phyloP scores from a whole-genome alignment of 306 rosid genomes.

The Cotoneaster glaucophyllus region DNA sequence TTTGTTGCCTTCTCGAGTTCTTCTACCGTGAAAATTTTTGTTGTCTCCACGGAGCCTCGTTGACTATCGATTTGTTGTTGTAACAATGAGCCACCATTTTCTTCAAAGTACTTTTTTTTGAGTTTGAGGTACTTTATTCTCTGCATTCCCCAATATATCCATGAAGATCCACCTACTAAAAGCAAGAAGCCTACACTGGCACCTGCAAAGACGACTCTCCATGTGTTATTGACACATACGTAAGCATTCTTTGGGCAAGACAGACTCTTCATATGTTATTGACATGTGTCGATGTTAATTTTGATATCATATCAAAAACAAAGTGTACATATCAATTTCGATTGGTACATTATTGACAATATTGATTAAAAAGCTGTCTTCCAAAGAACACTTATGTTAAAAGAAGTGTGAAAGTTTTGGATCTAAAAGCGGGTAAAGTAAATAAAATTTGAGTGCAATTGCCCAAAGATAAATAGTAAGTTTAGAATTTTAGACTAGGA shows the following conservation, averaged over 20 bases:
- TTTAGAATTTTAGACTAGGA: too few relatives aligned
- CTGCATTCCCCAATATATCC: neutral
- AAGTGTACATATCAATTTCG: too few relatives aligned
- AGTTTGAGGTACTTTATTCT: conserved; percentile 5
- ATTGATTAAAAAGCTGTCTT: too few relatives aligned
- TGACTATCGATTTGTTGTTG: neutral
- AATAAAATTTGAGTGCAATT: neutral
- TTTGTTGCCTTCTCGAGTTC: conserved; percentile 7
- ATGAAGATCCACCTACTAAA: neutral
- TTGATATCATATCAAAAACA: too few relatives aligned
- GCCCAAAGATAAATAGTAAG: neutral
- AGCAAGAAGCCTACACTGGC: neutral
- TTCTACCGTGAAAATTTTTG: neutral
- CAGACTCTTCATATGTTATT: too few relatives aligned
- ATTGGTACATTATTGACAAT: too few relatives aligned
- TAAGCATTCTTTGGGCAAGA: too few relatives aligned
- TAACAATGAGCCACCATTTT: conserved; percentile 11
- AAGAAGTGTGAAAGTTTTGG: too few relatives aligned
- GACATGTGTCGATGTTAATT: accelerated
- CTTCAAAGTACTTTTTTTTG: conserved; percentile 3
- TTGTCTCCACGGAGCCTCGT: neutral
- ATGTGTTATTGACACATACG: too few relatives aligned
- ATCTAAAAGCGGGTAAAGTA: too few relatives aligned
- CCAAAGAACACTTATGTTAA: too few relatives aligned
- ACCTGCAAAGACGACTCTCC: neutral